These are phyloP conservation scores for Falciphora oryzae DNA, from an alignment of 2,329 filamentous ascomycete species.

Conservation along the genomic window DNA sequence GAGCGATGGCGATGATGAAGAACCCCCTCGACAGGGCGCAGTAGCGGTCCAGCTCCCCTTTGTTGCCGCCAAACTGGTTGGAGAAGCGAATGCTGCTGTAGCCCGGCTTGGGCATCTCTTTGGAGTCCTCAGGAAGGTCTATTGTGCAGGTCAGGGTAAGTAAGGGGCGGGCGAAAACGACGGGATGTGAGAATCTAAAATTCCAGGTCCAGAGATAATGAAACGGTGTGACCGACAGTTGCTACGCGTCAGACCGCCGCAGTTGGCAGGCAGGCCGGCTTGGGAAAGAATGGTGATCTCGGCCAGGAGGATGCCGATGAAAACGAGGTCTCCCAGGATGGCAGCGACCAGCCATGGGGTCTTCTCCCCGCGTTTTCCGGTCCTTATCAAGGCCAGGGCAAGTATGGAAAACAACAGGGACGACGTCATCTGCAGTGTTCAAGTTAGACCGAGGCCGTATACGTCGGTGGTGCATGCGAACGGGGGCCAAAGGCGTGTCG, in stretches of 20 bases:
- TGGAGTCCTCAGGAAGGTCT: constrained; percentile 9
- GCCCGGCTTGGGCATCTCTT: constrained; percentile 11
- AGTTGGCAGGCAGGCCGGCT: constrained; percentile 28
- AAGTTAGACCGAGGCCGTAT: neutral
- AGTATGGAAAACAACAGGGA: constrained; percentile 24
- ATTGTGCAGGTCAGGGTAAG: constrained; percentile 10
- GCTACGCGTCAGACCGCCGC: constrained; percentile 24
- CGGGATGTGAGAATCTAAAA: neutral
- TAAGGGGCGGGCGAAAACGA: neutral
- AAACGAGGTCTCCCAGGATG: constrained; percentile 25
- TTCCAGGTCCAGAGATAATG: neutral
- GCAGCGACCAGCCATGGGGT: constrained; percentile 22
- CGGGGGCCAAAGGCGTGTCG: no score
- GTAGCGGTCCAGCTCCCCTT: constrained; percentile 23
- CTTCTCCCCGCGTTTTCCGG: constrained; percentile 20
- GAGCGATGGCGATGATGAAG: constrained; percentile 24
- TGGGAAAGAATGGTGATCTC: constrained; percentile 28
- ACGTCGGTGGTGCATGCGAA: no score
- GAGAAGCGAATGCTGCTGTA: constrained; percentile 28
- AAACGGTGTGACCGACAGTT: constrained; percentile 16
- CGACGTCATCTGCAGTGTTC: constrained; percentile 12
- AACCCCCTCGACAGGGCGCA: constrained; percentile 27
- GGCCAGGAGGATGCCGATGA: constrained; percentile 25
- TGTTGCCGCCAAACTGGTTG: constrained; percentile 18
- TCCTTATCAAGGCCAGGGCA: constrained; percentile 26